Conservation (phyloP, 345 rosid species). For the Dimocarpus longan region DNA sequence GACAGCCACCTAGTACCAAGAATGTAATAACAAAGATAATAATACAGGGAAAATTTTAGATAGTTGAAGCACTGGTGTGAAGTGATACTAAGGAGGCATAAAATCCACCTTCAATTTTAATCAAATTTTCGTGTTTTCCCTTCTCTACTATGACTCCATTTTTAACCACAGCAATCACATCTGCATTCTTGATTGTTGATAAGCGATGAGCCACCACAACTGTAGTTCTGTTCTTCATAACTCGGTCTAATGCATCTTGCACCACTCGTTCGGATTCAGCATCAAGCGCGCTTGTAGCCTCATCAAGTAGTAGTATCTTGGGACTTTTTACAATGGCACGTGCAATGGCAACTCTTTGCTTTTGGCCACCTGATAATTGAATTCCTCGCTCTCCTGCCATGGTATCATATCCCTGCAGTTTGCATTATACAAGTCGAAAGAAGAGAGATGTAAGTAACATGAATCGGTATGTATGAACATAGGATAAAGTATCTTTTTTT, state of each 20-base stretch:
- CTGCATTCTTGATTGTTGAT: slow-evolving; percentile 63
- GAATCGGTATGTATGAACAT: background rate
- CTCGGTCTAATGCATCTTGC: slow-evolving; percentile 54
- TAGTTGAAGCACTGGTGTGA: slow-evolving; percentile 38
- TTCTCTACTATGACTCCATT: slow-evolving; percentile 59
- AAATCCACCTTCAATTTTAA: slow-evolving; percentile 40
- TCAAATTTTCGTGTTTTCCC: slow-evolving; percentile 56
- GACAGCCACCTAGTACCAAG: background rate
- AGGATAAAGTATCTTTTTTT: background rate
- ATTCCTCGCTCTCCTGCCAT: slow-evolving; percentile 58
- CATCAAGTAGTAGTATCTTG: slow-evolving; percentile 51
- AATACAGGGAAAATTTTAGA: background rate
- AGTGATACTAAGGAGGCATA: slow-evolving; percentile 53
- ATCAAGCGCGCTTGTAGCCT: slow-evolving; percentile 65
- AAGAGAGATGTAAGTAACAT: background rate
- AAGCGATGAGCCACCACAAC: slow-evolving; percentile 59
- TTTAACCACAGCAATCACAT: slow-evolving; percentile 56
- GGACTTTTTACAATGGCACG: slow-evolving; percentile 62
- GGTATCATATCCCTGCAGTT: slow-evolving; percentile 59
- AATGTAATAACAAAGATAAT: no score
- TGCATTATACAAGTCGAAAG: background rate
- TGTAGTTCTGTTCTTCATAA: slow-evolving; percentile 51
- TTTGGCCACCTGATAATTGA: slow-evolving; percentile 61
- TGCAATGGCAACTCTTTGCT: slow-evolving; percentile 62
- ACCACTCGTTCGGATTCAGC: slow-evolving; percentile 58